These are phyloP conservation scores for Eutypella sp. DNA, from an alignment of 2,329 filamentous ascomycete genomes.

Conservation along the genomic window DNA sequence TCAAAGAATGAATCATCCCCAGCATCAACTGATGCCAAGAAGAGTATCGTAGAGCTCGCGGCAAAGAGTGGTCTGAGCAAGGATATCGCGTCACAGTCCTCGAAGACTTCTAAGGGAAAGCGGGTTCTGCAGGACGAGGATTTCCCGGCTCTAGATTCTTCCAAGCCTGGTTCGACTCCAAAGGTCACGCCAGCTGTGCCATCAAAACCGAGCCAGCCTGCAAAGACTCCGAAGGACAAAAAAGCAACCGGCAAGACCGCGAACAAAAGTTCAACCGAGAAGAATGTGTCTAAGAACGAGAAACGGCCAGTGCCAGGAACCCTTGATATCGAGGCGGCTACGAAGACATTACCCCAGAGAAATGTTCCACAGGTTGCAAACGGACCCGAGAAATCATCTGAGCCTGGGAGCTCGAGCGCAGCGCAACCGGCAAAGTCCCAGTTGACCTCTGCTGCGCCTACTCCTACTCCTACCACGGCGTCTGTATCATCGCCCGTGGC, in stretches of 20 bases:
- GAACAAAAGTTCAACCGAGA: conserved; percentile 20
- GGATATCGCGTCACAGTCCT: conserved; percentile 38
- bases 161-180: conserved; percentile 32
- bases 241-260: conserved; percentile 20
- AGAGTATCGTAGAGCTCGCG: conserved; percentile 40
- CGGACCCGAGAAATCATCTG: conserved; percentile 24
- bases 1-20: conserved; percentile 13
- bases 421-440: conserved; percentile 31
- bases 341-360: conserved; percentile 28
- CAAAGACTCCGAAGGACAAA: conserved; percentile 24
- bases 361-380: conserved; percentile 12
- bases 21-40: conserved; percentile 31
- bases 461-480: conserved; percentile 39
- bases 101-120: conserved; percentile 27
- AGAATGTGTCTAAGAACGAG: conserved; percentile 23
- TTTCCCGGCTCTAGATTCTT: conserved; percentile 53
- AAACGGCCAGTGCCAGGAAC: conserved; percentile 37
- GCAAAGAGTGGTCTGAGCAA: conserved; percentile 43
- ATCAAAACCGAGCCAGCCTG: conserved; percentile 23
- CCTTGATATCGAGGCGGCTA: conserved; percentile 47
- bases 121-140: conserved; percentile 53
- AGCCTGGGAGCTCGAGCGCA: conserved; percentile 20
- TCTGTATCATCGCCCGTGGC: conserved; percentile 49
- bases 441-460: conserved; percentile 41
- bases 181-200: conserved; percentile 28